Conservation (phyloP, 305 asterid species). For the Fraxinus sp. region DNA sequence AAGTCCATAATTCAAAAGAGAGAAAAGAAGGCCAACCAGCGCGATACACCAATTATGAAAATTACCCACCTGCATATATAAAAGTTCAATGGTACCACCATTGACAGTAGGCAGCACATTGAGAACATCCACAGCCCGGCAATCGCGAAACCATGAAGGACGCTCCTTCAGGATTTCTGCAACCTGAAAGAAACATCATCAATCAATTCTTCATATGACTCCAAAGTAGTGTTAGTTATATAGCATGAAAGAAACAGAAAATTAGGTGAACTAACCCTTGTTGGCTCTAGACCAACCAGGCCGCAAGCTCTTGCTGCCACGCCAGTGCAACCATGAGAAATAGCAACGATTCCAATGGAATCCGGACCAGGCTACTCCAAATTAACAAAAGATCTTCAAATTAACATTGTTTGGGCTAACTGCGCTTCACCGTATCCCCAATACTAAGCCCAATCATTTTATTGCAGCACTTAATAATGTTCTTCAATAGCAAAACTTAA, state of each 20-base stretch:
- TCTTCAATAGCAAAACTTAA: not conserved
- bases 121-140: slow-evolving; percentile 60
- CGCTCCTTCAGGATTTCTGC: slow-evolving; percentile 76
- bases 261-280: slow-evolving; percentile 56
- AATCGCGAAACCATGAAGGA: slow-evolving; percentile 3
- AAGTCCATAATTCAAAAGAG: not conserved
- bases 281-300: slow-evolving; percentile 95
- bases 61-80: slow-evolving; percentile 77
- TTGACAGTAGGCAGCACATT: slow-evolving; percentile 89
- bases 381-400: slow-evolving; percentile 17
- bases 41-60: not conserved
- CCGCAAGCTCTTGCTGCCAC: slow-evolving; percentile 99
- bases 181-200: slow-evolving; percentile 47
- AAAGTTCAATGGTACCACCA: slow-evolving; percentile 95
- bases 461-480: not conserved
- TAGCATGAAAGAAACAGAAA: not conserved
- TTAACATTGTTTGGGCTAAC: slow-evolving; percentile 7
- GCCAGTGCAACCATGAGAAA: slow-evolving; percentile 99
- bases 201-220: not conserved
- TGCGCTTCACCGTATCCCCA: not conserved
- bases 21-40: not conserved
- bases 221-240: slow-evolving; percentile 1
- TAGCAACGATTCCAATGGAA: slow-evolving; percentile 99
- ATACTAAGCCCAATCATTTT: not conserved
- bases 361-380: slow-evolving; percentile 99